A percentile compares a stretch with the other conserved stretches of the same genome.
Conservation (phyloP, 106 monocot species). For the Amphibolis antarctica region DNA sequence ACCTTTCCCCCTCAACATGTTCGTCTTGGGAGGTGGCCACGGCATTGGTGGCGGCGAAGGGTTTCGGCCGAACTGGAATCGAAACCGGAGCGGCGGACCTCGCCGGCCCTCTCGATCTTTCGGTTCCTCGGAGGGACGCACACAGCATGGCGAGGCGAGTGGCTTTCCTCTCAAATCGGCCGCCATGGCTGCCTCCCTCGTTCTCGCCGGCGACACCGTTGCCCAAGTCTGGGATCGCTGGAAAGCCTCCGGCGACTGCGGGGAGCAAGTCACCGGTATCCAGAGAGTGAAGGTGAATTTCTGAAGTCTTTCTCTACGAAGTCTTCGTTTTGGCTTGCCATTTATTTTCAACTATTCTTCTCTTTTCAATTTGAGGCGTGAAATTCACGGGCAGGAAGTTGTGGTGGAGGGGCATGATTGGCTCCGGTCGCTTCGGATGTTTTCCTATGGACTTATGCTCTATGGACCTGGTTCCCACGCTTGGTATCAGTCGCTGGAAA, state of each 20-base stretch:
- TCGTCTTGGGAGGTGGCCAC: too few relatives aligned
- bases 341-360: too few relatives aligned
- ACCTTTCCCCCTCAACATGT: too few relatives aligned
- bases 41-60: conserved; percentile 15
- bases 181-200: conserved; percentile 55
- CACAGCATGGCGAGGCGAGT: background rate
- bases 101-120: conserved; percentile 23
- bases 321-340: too few relatives aligned
- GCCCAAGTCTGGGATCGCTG: conserved; percentile 55
- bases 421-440: conserved; percentile 76
- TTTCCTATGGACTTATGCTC: conserved; percentile 84
- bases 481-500: conserved; percentile 85
- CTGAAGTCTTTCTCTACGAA: too few relatives aligned
- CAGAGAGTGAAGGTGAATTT: background rate
- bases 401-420: conserved; percentile 57
- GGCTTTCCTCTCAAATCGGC: conserved; percentile 71
- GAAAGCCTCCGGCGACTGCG: background rate
- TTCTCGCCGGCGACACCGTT: conserved; percentile 75
- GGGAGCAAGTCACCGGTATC: background rate
- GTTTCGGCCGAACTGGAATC: conserved; percentile 21
- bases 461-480: conserved; percentile 91
- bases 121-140: conserved; percentile 13
- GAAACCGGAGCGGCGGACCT: conserved; percentile 7
- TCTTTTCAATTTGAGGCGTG: too few relatives aligned
- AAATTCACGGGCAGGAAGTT: conserved; percentile 43